Evolutionary conservation across 352 stramenopile genomes (phyloP), one percentile per base, ranked within the genome.

Genomic region (Pythium phragmiticola): DNA sequence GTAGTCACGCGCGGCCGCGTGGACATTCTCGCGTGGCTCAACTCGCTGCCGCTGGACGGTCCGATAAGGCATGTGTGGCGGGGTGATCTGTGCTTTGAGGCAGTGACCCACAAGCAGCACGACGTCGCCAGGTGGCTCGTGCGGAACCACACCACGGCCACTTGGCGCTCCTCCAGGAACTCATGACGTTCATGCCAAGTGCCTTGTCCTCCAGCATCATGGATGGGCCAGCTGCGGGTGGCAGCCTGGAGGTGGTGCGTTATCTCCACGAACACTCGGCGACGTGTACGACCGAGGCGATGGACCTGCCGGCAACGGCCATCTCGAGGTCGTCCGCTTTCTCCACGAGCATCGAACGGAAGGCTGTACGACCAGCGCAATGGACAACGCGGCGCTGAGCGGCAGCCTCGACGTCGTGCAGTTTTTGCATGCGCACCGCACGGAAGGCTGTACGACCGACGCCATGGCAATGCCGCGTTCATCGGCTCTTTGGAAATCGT

Each of bases 271-370:
- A 39, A 13, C 34, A 39, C 7, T 39, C 34, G 11, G 34, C 34
- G 11, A 9, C 34, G 34, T 39, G 34, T 13, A 39, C 34, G 11
- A 39, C 34, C 34, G 34, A 39, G 7, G 34, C 34, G 34, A 39
- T 39, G 34, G 34, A 39, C 34, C 34, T 14, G 34, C 34, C 7
- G 34, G 7, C 7, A 13, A 46, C 9, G 41, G 17, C 6, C 41
- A n/a, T 21, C 16, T 53, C 14, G 30, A 57, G 16, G 33, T 45
- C 26, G 50, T 57, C 17, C 50, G 34, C 5, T 57, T 19, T 39
- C 50, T 57, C 19, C 26, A 57, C 28, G 16, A 45, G 13, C 50
- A 57, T 26, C 28, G 50, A 6, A 43, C 26, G 13, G 26, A 57
- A 57, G 50, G 50, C 50, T 41, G 34, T 39, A 39, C 34, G 7